Base-by-base conservation (phyloP, 345 rosid species). In the Dipteronia sinensis region DNA sequence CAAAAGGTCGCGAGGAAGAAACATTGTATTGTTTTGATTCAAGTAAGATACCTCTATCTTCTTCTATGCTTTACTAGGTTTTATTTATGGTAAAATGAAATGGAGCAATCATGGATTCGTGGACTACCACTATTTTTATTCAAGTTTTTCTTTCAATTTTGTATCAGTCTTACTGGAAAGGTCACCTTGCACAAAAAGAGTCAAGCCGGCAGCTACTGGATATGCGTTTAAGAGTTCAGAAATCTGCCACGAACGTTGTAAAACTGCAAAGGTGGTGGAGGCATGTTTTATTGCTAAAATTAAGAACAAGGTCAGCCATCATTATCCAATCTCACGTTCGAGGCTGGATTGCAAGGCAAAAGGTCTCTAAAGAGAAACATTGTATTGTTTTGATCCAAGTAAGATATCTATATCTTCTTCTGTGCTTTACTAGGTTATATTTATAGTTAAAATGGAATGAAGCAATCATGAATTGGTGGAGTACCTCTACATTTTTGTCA, bases 241-340 rank as follows among this genome's bases (percentile, higher is more conserved):
- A 84, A 64, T 88, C 97, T 76, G 97, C 97, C 53, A 82, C 76
- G 79, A 91, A 92, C 23, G 84, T 90, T 81, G 59, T 89, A 71
- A 92, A 87, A 87, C 81, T 92, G 80, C 98, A 95, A 80, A 86
- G 94, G 82, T 92, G 96, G 96, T 95, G 98, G 99, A 95, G 88
- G 82, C 75, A 63, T 73, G 75, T 86, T 71, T 59, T 85, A 63
- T 76, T 82, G 76, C 85, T 65, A 53, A 90, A 89, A 76, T 64
- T 75, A 76, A 88, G 85, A 85, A 81, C 66, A 76, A 84, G 72
- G 58, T 84, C 96, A 71, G 89, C 89, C 46, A 83, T 85, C 70
- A 20, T 82, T 61, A 87, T 95, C 76, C 99, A 93, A 76, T 83
- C 86, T 42, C 82, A 82, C 76, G 63, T 87, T 66, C 89, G 93